phyloP scores from a whole-genome alignment of 2,329 filamentous ascomycete genomes.

The Trichoderma sp. region DNA sequence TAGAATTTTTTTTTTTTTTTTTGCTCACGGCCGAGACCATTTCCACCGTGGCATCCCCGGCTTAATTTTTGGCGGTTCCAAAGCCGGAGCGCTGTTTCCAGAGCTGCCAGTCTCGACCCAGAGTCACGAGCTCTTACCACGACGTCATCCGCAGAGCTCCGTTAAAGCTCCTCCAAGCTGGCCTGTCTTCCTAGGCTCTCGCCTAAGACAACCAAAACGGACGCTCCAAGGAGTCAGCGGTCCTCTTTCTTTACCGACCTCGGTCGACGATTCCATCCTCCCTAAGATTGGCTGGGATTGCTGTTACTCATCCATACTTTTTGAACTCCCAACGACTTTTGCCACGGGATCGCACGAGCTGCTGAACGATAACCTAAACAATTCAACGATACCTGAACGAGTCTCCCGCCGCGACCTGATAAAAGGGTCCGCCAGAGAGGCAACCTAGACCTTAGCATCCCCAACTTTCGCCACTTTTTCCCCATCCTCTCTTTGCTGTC shows the following conservation, averaged over 20 bases:
- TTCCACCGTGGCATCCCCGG: conserved; percentile 23
- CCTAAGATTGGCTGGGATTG: conserved; percentile 38
- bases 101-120: conserved; percentile 20
- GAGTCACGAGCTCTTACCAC: conserved; percentile 20
- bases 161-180: conserved; percentile 25
- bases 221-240: conserved; percentile 45
- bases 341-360: not conserved
- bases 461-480: conserved; percentile 24
- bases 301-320: not conserved
- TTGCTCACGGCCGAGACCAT: not conserved
- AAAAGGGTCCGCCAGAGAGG: conserved; percentile 25
- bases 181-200: conserved; percentile 26
- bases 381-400: not conserved
- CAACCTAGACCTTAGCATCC: conserved; percentile 15
- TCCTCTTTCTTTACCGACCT: conserved; percentile 48
- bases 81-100: conserved; percentile 18
- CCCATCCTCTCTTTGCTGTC: not conserved
- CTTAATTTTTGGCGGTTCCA: not conserved
- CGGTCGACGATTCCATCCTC: conserved; percentile 53
- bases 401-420: conserved; percentile 11
- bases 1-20: conserved; percentile 4
- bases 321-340: not conserved
- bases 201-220: conserved; percentile 47
- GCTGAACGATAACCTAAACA: not conserved
- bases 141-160: conserved; percentile 24